Evolutionary conservation across 768 basidiomycete species (phyloP).

Genomic region (Nidularia pulvinata): DNA sequence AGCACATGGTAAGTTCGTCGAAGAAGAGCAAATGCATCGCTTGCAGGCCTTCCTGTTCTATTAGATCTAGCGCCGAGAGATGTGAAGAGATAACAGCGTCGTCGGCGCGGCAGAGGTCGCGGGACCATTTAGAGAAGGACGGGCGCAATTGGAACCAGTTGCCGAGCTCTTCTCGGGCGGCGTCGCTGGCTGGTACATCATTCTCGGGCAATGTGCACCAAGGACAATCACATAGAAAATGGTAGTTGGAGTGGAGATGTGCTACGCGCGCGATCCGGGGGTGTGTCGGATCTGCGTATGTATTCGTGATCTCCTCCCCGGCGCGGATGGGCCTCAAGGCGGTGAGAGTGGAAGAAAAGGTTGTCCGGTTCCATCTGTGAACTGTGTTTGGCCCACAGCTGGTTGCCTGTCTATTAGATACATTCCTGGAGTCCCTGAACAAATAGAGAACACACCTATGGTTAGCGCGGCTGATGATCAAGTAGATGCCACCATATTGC

Average conservation of each 20-base stretch:
- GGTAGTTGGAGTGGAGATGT: slow-evolving; percentile 32
- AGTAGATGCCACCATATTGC: slow-evolving; percentile 42
- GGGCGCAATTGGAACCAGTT: slow-evolving; percentile 32
- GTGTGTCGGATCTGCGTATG: slow-evolving; percentile 39
- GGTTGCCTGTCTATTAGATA: neutral
- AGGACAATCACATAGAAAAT: slow-evolving; percentile 37
- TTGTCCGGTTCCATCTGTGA: slow-evolving; percentile 36
- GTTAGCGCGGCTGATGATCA: slow-evolving; percentile 39
- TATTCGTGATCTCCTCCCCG: slow-evolving; percentile 44
- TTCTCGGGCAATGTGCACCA: slow-evolving; percentile 21
- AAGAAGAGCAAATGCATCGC: slow-evolving; percentile 36
- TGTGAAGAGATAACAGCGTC: slow-evolving; percentile 36
- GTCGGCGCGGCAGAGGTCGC: slow-evolving; percentile 36
- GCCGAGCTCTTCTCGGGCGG: slow-evolving; percentile 25
- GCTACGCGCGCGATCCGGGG: slow-evolving; percentile 27
- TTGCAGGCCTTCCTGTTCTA: slow-evolving; percentile 39
- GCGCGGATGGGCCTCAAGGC: slow-evolving; percentile 32
- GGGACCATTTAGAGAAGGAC: slow-evolving; percentile 38
- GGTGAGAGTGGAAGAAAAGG: slow-evolving; percentile 35
- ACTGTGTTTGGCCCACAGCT: slow-evolving; percentile 46
- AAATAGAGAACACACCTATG: slow-evolving; percentile 28
- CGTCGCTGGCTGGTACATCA: slow-evolving; percentile 23
- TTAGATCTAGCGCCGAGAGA: slow-evolving; percentile 30
- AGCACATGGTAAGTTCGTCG: slow-evolving; percentile 40
- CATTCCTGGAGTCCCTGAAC: neutral